Percentiles rank a stretch among this genome's conserved stretches.
These are phyloP conservation scores for Saccharum officinarum DNA, from an alignment of 176 grass and related monocot genomes.

Conservation along the genomic window DNA sequence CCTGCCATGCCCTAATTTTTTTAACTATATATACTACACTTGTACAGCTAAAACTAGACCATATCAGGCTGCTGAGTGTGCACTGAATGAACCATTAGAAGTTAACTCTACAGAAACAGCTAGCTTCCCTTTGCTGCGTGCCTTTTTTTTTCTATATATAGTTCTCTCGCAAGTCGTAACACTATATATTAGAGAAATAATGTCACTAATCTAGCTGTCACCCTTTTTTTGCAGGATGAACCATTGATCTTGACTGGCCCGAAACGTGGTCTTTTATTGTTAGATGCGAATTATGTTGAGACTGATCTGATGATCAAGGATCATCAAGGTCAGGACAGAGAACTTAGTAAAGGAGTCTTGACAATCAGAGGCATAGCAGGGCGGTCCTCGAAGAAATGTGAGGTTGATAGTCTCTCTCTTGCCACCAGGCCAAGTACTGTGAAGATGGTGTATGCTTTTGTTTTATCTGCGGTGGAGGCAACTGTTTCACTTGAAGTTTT, in stretches of 20 bases:
- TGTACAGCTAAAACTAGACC: too few relatives aligned
- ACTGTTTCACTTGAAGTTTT: neutral
- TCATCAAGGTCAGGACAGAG: neutral
- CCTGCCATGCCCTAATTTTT: too few relatives aligned
- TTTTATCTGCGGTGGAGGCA: neutral
- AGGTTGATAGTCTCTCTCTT: neutral
- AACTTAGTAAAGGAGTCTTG: constrained; percentile 5
- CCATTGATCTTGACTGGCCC: constrained; percentile 11
- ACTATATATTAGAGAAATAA: too few relatives aligned
- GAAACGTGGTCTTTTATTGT: neutral
- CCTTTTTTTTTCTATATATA: too few relatives aligned
- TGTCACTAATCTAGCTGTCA: too few relatives aligned
- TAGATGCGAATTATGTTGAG: neutral
- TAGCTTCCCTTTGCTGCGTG: too few relatives aligned
- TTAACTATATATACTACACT: too few relatives aligned
- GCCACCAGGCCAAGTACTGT: constrained; percentile 14
- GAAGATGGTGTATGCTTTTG: neutral
- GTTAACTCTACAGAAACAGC: too few relatives aligned
- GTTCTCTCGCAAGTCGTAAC: too few relatives aligned
- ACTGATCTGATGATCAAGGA: constrained; percentile 8
- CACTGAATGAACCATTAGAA: too few relatives aligned
- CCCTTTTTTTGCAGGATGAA: neutral
- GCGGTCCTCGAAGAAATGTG: neutral
- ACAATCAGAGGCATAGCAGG: neutral
- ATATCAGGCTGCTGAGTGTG: too few relatives aligned